A percentile compares a stretch with the other conserved stretches of the same genome.
Conservation (phyloP, 2,329 filamentous ascomycete species). For the Gnomoniopsis sp. region DNA sequence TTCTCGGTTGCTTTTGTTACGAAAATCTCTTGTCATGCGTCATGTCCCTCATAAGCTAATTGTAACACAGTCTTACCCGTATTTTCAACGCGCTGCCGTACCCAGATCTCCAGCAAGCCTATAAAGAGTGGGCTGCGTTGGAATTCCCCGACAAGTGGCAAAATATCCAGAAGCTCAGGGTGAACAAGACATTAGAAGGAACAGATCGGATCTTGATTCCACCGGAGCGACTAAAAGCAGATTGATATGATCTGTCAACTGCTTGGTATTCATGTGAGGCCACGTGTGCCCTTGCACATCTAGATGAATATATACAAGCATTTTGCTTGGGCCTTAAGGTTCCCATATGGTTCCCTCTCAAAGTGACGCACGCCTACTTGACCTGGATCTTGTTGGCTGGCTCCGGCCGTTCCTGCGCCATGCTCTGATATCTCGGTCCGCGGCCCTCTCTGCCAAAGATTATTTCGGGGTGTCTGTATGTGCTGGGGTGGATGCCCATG, state of each 20-base stretch:
- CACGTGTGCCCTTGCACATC: neutral
- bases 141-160: constrained; percentile 13
- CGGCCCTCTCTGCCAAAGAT: constrained; percentile 43
- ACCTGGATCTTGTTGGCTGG: constrained; percentile 13
- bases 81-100: constrained; percentile 14
- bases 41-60: neutral
- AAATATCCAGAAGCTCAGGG: neutral
- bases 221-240: constrained; percentile 6
- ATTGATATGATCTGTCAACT: neutral
- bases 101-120: constrained; percentile 11
- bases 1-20: neutral
- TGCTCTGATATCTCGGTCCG: constrained; percentile 17
- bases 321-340: constrained; percentile 9
- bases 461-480: constrained; percentile 84
- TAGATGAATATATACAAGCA: constrained; percentile 5
- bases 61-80: constrained; percentile 3
- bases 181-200: constrained; percentile 11
- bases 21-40: neutral
- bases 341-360: neutral
- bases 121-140: constrained; percentile 11
- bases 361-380: neutral
- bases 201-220: constrained; percentile 12
- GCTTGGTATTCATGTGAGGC: neutral
- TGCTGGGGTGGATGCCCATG: constrained; percentile 86
- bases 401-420: constrained; percentile 8